Evolutionary conservation across 1,139 yeast genomes (phyloP), one percentile per base, ranked within the genome.

Genomic region (Geotrichum histeridarum): DNA sequence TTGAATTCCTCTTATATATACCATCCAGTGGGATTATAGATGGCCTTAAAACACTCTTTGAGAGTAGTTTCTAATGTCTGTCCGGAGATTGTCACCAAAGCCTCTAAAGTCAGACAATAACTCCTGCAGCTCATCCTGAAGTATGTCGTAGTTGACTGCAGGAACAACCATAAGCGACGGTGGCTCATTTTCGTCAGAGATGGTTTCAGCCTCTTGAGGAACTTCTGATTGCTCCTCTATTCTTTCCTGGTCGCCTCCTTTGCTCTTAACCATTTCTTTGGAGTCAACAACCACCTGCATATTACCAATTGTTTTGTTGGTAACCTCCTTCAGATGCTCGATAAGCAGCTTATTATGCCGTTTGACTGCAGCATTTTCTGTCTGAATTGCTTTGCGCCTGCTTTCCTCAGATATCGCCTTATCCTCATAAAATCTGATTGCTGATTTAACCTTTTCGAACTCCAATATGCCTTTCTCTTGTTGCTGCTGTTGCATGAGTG

Each of bases 351-450:
- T 60, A 53, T 70, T 69, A 57, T 70, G 73, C 4, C 68, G 60
- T 37, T 62, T 57, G 2, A 69, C 59, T 1, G 68, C 67, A 30
- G 48, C 59, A 43, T 62, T 66, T 55, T 73, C 74, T 6, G 64
- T 62, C 54, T 68, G 70, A 9, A 71, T 56, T 3, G 73, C 70
- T 39, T 62, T 59, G 44, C 73, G 65, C 55, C 69, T 70, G 39
- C 67, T 66, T 53, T 71, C 73, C 50, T 67, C 71, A 5, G 65
- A 63, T 6, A 65, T 65, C 0, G 77, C 70, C 48, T 74, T 70
- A 47, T 77, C 77, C 52, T 77, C 79, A 57, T 75, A 76, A 60
- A 73, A 75, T 53, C 70, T 62, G 42, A 75, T 67, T 4, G 74
- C 72, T 17, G 61, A 59, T 18, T 67, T 62, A 43, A 73, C 68